Percentiles rank a stretch among this genome's conserved stretches.
phyloP scores from a whole-genome alignment of 495 filamentous ascomycete genomes.

The Penicillium dipodomyicola region DNA sequence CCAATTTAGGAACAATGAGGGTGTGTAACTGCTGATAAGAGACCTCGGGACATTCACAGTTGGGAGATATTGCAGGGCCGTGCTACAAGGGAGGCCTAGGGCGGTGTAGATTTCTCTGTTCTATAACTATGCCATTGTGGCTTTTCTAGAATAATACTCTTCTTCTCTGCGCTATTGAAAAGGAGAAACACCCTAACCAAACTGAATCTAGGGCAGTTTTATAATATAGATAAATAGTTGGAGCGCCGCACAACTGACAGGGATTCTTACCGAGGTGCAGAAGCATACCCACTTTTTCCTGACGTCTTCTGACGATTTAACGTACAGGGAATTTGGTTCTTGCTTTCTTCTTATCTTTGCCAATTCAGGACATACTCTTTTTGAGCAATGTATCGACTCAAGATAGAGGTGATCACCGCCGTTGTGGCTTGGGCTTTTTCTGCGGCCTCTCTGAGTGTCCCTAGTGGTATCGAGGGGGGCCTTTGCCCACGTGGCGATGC shows the following conservation, averaged over 20 bases:
- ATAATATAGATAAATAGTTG: not conserved
- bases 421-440: slow-evolving; percentile 22
- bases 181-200: not conserved
- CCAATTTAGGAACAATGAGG: no score
- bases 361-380: not conserved
- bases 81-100: no score
- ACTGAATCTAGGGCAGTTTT: not conserved
- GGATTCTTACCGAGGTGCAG: not conserved
- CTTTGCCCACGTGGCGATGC: slow-evolving; percentile 6
- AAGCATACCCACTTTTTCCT: not conserved
- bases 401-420: slow-evolving; percentile 16
- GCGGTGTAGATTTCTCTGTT: not conserved
- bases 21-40: no score
- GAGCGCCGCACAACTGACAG: not conserved
- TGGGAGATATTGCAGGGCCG: not conserved
- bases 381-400: not conserved
- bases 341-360: not conserved
- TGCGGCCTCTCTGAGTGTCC: not conserved
- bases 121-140: not conserved
- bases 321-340: not conserved
- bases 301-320: not conserved
- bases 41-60: not conserved
- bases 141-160: not conserved
- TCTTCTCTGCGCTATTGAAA: not conserved
- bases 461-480: slow-evolving; percentile 2